These are phyloP conservation scores for Wallacemonas sp. DNA, from an alignment of 208 protist species.

Conservation along the genomic window DNA sequence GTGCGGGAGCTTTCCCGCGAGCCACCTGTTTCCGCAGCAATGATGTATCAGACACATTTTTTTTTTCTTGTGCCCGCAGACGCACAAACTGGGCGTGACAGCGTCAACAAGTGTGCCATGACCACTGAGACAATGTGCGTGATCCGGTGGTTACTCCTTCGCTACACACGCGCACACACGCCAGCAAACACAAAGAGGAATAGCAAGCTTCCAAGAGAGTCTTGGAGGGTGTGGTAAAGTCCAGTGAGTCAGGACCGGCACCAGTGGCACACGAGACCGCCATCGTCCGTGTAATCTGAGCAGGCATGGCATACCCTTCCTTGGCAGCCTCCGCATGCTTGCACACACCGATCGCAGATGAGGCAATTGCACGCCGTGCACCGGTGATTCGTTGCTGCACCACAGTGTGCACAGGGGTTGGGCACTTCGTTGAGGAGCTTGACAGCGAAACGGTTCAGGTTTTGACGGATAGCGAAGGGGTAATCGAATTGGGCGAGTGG, in stretches of 20 bases:
- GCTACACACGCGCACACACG: too few relatives aligned
- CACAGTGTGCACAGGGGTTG: slow-evolving; percentile 30
- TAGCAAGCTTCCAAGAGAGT: not conserved
- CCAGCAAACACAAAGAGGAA: not conserved
- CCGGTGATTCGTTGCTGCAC: not conserved
- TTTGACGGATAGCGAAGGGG: slow-evolving; percentile 8
- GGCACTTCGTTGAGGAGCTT: slow-evolving; percentile 67
- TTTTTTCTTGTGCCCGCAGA: too few relatives aligned
- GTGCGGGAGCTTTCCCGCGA: too few relatives aligned
- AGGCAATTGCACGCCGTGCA: slow-evolving; percentile 28
- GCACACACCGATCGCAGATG: slow-evolving; percentile 31
- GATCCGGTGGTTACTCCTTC: too few relatives aligned
- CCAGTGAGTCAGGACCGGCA: slow-evolving; percentile 52
- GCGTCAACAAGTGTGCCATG: too few relatives aligned
- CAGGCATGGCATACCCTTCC: slow-evolving; percentile 36
- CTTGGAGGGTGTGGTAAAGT: slow-evolving; percentile 28
- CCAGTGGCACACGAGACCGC: slow-evolving; percentile 70
- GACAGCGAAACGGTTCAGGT: slow-evolving; percentile 23
- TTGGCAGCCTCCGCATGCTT: slow-evolving; percentile 23
- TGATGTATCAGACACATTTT: too few relatives aligned
- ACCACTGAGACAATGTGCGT: too few relatives aligned
- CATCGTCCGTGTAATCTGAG: slow-evolving; percentile 58
- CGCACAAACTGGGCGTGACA: too few relatives aligned
- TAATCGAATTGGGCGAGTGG: slow-evolving; percentile 17
- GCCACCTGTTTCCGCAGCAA: not conserved